These are phyloP conservation scores for Leersia perrieri DNA, from an alignment of 176 grass and related monocot species.

Conservation along the genomic window DNA sequence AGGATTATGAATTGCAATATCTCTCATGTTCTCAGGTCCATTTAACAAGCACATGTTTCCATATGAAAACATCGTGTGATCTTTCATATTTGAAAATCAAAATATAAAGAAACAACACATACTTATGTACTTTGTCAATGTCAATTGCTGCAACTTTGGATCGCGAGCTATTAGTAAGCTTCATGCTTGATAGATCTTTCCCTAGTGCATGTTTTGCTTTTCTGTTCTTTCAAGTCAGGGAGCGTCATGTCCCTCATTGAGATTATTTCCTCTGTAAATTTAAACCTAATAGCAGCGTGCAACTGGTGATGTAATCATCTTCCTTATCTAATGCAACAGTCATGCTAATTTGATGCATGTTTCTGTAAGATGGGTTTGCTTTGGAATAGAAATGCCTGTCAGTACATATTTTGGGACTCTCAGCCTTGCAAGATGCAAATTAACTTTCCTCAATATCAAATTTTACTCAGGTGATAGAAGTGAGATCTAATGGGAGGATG, in stretches of 20 bases:
- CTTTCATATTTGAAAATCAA: not conserved
- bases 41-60: not conserved
- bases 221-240: not conserved
- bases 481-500: slow-evolving; percentile 69
- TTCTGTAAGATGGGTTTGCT: not conserved
- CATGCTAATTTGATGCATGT: not conserved
- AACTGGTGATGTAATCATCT: not conserved
- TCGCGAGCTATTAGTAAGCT: not conserved
- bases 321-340: not conserved
- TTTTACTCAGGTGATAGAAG: slow-evolving; percentile 74
- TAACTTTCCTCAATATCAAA: slow-evolving; percentile 7
- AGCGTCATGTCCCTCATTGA: not conserved
- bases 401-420: not conserved
- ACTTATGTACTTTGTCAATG: not conserved
- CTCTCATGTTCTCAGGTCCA: not conserved
- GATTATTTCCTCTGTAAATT: not conserved
- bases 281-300: not conserved
- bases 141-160: not conserved
- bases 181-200: not conserved
- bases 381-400: not conserved
- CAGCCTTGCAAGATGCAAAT: not conserved
- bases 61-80: not conserved
- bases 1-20: not conserved
- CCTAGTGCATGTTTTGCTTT: not conserved
- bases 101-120: not conserved